Evolutionary conservation across 768 basidiomycete genomes (phyloP).

Genomic region (Leccinum fibrillosum): DNA sequence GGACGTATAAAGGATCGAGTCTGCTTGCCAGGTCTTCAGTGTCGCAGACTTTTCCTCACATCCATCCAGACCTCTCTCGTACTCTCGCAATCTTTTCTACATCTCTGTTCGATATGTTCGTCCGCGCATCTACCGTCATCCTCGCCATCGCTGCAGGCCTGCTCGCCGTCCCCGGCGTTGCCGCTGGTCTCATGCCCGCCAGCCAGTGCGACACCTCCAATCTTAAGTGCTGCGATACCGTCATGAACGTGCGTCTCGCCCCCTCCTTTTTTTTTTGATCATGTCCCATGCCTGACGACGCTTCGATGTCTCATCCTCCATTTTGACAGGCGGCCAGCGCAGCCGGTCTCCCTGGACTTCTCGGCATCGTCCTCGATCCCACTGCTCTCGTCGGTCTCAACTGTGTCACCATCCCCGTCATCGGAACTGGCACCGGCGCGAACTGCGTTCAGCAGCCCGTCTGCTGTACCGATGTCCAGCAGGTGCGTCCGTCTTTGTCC

Average conservation of each 20-base stretch:
- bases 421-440: not conserved
- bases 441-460: not conserved
- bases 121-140: conserved; percentile 7
- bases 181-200: not conserved
- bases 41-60: not conserved
- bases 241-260: not conserved
- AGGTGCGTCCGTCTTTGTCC: not conserved
- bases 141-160: conserved; percentile 10
- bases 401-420: not conserved
- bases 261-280: too few species aligned
- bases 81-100: not conserved
- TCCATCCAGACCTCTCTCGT: not conserved
- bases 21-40: not conserved
- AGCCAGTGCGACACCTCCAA: conserved; percentile 10
- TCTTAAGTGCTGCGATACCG: conserved; percentile 8
- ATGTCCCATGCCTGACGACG: not conserved
- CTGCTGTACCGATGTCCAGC: not conserved
- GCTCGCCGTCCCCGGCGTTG: not conserved
- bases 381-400: not conserved
- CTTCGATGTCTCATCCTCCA: too few species aligned
- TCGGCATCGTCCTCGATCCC: not conserved
- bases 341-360: accelerated
- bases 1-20: conserved; percentile 15
- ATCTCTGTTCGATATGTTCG: conserved; percentile 10
- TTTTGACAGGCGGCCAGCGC: not conserved